Percentiles rank a stretch among this genome's conserved stretches.
These are phyloP conservation scores for Sclerotinia subarctica DNA, from an alignment of 2,329 filamentous ascomycete species.

Conservation along the genomic window DNA sequence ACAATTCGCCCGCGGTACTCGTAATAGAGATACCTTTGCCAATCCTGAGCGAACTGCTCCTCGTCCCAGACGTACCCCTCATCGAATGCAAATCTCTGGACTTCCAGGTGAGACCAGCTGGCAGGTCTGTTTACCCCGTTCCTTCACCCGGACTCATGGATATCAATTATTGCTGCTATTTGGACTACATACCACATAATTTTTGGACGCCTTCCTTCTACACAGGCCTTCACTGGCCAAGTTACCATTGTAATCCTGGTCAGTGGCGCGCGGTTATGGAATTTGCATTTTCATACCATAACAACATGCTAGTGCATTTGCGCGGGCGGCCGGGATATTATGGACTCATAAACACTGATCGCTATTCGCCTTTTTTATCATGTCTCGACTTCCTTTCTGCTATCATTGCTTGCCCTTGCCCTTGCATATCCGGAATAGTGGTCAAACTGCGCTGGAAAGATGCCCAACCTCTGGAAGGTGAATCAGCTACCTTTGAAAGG, in stretches of 20 bases:
- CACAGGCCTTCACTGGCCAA: slow-evolving; percentile 29
- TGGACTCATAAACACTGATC: slow-evolving; percentile 29
- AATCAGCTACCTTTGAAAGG: slow-evolving; percentile 30
- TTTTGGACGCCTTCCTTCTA: slow-evolving; percentile 37
- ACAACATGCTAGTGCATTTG: slow-evolving; percentile 40
- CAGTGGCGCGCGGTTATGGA: slow-evolving; percentile 33
- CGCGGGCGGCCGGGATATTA: slow-evolving; percentile 37
- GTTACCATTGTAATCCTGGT: slow-evolving; percentile 36
- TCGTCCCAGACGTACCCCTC: slow-evolving; percentile 88
- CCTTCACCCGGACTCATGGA: slow-evolving; percentile 46
- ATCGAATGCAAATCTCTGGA: slow-evolving; percentile 96
- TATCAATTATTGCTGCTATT: slow-evolving; percentile 40
- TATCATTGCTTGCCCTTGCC: slow-evolving; percentile 33
- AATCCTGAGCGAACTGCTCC: slow-evolving; percentile 62
- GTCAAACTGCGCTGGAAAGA: slow-evolving; percentile 33
- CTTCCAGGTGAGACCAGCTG: slow-evolving; percentile 98
- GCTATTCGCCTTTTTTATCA: slow-evolving; percentile 37
- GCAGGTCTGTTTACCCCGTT: slow-evolving; percentile 90
- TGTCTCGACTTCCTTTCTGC: slow-evolving; percentile 37
- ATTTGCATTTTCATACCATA: slow-evolving; percentile 31
- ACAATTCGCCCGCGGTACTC: slow-evolving; percentile 91
- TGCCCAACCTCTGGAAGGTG: slow-evolving; percentile 35
- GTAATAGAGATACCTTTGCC: slow-evolving; percentile 62
- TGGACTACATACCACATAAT: slow-evolving; percentile 38
- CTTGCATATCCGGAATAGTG: slow-evolving; percentile 34